Conservation (phyloP, 2,329 filamentous ascomycete genomes). For the Colletotrichum sp. region DNA sequence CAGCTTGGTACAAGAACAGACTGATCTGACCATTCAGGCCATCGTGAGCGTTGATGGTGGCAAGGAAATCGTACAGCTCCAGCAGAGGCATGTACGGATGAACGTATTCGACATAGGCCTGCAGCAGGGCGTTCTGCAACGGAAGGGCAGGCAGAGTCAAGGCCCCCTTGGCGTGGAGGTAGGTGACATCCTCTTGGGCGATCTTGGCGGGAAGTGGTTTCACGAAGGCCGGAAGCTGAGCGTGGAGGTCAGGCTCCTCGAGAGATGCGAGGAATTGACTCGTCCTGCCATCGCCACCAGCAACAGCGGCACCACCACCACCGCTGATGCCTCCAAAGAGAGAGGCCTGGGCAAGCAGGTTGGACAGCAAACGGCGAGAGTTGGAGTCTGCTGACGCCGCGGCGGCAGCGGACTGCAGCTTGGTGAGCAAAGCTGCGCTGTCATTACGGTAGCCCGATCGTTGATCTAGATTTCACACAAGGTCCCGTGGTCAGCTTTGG, state of each 20-base stretch:
- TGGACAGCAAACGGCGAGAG: constrained; percentile 21
- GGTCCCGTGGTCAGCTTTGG: constrained; percentile 36
- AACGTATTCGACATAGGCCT: constrained; percentile 86
- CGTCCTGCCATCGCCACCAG: constrained; percentile 38
- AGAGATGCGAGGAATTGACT: constrained; percentile 51
- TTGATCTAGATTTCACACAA: constrained; percentile 33
- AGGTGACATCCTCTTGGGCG: constrained; percentile 80
- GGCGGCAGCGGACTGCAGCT: constrained; percentile 28
- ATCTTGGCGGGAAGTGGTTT: constrained; percentile 80
- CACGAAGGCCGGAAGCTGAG: constrained; percentile 71
- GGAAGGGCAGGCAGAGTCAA: constrained; percentile 73
- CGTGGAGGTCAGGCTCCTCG: constrained; percentile 47
- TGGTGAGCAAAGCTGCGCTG: constrained; percentile 30
- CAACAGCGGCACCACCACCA: background rate
- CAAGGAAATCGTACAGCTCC: constrained; percentile 67
- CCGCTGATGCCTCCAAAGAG: constrained; percentile 32
- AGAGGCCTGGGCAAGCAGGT: constrained; percentile 23
- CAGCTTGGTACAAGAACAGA: constrained; percentile 87
- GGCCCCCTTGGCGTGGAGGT: constrained; percentile 84
- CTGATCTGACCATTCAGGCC: constrained; percentile 76
- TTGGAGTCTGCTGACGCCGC: constrained; percentile 23
- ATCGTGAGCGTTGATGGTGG: constrained; percentile 68
- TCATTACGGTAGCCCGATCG: constrained; percentile 40
- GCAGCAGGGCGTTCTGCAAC: constrained; percentile 81
- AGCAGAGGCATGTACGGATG: constrained; percentile 94